Conservation (phyloP, 2,329 filamentous ascomycete species). For the Microdochium bolleyi region DNA sequence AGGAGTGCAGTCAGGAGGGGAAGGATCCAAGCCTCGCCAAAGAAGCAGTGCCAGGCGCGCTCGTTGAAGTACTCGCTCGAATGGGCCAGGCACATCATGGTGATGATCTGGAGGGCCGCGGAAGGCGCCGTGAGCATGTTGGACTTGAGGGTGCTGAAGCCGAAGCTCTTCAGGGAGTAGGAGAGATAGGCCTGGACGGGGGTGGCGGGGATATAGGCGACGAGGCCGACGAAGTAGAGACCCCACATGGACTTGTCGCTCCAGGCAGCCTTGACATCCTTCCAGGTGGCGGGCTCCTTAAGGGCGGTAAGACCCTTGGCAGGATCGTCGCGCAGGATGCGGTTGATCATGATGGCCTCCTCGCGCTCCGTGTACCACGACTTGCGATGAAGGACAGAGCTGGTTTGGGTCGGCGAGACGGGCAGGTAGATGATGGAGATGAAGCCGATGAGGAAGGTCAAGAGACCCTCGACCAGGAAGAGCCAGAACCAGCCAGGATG, state of each 20-base stretch:
- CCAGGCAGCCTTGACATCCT: conserved; percentile 35
- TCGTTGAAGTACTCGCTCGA: conserved; percentile 47
- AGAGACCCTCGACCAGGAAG: conserved; percentile 27
- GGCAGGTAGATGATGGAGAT: conserved; percentile 53
- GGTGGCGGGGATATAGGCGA: conserved; percentile 39
- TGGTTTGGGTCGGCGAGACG: conserved; percentile 57
- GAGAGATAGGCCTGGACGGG: conserved; percentile 44
- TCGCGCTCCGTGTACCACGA: conserved; percentile 61
- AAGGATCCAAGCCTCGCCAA: conserved; percentile 44
- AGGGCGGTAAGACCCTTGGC: conserved; percentile 41
- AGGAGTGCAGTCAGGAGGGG: conserved; percentile 43
- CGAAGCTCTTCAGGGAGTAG: conserved; percentile 46
- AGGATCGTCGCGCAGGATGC: conserved; percentile 44
- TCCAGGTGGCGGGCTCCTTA: conserved; percentile 30
- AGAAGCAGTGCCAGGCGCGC: conserved; percentile 42
- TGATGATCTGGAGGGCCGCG: conserved; percentile 46
- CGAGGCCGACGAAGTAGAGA: conserved; percentile 38
- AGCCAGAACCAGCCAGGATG: conserved; percentile 50
- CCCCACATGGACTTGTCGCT: conserved; percentile 39
- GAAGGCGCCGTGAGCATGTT: conserved; percentile 58
- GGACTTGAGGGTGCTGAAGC: conserved; percentile 48
- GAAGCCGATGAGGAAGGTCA: conserved; percentile 39
- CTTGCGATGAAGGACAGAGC: conserved; percentile 49
- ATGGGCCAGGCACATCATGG: conserved; percentile 45
- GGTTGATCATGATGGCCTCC: conserved; percentile 62